phyloP scores from a whole-genome alignment of 2,329 filamentous ascomycete species.

The Alternaria arbusti region DNA sequence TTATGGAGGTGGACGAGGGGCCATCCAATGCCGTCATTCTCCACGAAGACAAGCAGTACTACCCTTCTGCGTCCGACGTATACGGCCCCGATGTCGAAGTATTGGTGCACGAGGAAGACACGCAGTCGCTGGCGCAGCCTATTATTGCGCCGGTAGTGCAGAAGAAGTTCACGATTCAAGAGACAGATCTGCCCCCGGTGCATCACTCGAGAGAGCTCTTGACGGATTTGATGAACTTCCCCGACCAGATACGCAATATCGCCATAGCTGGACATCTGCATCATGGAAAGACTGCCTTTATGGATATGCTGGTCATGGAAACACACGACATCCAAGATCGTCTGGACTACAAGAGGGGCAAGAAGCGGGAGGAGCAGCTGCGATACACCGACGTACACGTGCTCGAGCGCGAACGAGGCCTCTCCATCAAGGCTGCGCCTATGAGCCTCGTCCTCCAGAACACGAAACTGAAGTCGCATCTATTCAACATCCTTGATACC shows the following conservation, averaged over 20 bases:
- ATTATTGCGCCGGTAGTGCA: constrained; percentile 92
- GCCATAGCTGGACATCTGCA: constrained; percentile 92
- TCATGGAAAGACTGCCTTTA: constrained; percentile 96
- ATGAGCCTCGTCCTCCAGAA: constrained; percentile 92
- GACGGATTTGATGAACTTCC: constrained; percentile 95
- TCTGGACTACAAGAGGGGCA: constrained; percentile 80
- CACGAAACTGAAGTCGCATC: constrained; percentile 90
- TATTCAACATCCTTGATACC: constrained; percentile 94
- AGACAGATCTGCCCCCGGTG: constrained; percentile 86
- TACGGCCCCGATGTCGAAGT: constrained; percentile 96
- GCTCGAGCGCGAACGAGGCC: constrained; percentile 83
- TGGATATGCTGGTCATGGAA: constrained; percentile 97
- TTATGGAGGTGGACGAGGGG: constrained; percentile 93
- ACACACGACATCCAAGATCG: constrained; percentile 86
- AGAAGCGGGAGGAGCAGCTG: constrained; percentile 84
- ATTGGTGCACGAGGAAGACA: constrained; percentile 94
- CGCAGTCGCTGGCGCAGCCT: constrained; percentile 87
- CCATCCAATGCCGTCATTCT: constrained; percentile 96
- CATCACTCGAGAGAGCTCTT: constrained; percentile 90
- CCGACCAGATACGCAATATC: constrained; percentile 91
- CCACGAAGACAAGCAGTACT: constrained; percentile 99
- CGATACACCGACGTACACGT: constrained; percentile 93
- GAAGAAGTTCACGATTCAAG: constrained; percentile 95
- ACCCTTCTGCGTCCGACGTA: constrained; percentile 94
- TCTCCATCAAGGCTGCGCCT: constrained; percentile 91